Conservation (phyloP, 352 stramenopile species). For the Globisporangium irregulare region DNA sequence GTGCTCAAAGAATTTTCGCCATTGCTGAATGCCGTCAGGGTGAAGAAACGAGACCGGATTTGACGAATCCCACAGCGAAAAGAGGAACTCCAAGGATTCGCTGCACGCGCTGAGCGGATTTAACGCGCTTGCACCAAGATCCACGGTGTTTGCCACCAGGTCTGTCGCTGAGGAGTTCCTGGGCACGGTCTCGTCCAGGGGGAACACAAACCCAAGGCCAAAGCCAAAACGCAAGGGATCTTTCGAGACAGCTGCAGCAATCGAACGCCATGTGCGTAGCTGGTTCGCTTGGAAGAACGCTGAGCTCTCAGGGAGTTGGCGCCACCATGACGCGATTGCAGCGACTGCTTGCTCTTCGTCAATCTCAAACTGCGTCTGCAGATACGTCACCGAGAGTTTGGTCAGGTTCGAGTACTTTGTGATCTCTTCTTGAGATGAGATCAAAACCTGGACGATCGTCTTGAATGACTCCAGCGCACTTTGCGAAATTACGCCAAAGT, state of each 20-base stretch:
- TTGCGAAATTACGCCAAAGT: slow-evolving; percentile 30
- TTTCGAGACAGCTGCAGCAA: slow-evolving; percentile 6
- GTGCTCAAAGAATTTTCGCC: slow-evolving; percentile 21
- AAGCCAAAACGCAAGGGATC: slow-evolving; percentile 50
- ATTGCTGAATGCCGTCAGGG: slow-evolving; percentile 22
- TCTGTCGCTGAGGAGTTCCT: slow-evolving; percentile 24
- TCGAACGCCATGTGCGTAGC: slow-evolving; percentile 32
- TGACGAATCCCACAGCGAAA: slow-evolving; percentile 37
- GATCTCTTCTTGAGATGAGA: slow-evolving; percentile 21
- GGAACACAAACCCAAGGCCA: slow-evolving; percentile 40
- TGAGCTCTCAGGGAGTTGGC: slow-evolving; percentile 29
- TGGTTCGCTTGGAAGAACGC: slow-evolving; percentile 49
- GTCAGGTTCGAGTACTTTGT: slow-evolving; percentile 36
- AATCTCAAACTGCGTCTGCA: slow-evolving; percentile 32
- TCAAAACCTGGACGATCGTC: slow-evolving; percentile 27
- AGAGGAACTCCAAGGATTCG: slow-evolving; percentile 27
- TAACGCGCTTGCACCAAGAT: slow-evolving; percentile 6
- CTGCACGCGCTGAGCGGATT: slow-evolving; percentile 26
- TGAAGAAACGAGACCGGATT: slow-evolving; percentile 41
- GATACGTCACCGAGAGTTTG: slow-evolving; percentile 33
- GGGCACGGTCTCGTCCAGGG: slow-evolving; percentile 18
- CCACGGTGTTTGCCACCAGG: slow-evolving; percentile 37
- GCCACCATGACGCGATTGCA: slow-evolving; percentile 41
- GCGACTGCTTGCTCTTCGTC: slow-evolving; percentile 22
- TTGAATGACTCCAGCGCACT: slow-evolving; percentile 28